Base-by-base conservation (phyloP, 257 asterid genomes). In the Rehmannia glutinosa region DNA sequence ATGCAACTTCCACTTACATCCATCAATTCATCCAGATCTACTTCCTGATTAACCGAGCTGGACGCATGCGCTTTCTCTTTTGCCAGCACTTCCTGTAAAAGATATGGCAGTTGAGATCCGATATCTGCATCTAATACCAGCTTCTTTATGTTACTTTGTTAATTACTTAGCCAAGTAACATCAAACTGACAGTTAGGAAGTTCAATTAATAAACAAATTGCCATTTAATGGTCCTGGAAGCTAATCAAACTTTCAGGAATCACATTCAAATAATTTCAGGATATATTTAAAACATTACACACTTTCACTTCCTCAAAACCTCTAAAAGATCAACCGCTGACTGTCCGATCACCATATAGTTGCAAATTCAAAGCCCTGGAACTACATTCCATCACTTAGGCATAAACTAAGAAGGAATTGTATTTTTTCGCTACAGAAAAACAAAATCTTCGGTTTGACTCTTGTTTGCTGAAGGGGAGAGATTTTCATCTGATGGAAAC, bases 21-120 rank as follows among this genome's bases (percentile, higher is more conserved):
- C 97, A 94, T 91, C 72, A 91, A 77, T 55, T 93, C 96, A 80
- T 93, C 99, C 47, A 93, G 84, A 82, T 93, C 99, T 45, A 90
- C 77, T 73, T 90, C 97, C 58, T 88, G 65, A 46, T 88, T 62
- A 67, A 60, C 82, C 58, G 89, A 81, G 65, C 80, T 68, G 9
- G 92, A 83, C 50, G 87, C 77, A 16, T 77, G 79, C 5, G 77
- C 81, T 78, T 86, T 90, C 70, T 72, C 96, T 64, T 88, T 92
- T 30, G 81, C 78, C 66, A 80, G 66, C 82, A 93, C 15, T 71
- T 93, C 97, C 99, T 90, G 81, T 19, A 53, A 50, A 58, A 74
- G 24, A 17, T 15, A 21, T 38, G 9, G 45, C 45, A 38, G 45
- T 38, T 38, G 9, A 38, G 45, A 38, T 38, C 45, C 45, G 9